These are phyloP conservation scores for Phytophthora litchii DNA, from an alignment of 352 stramenopile species.

Conservation along the genomic window DNA sequence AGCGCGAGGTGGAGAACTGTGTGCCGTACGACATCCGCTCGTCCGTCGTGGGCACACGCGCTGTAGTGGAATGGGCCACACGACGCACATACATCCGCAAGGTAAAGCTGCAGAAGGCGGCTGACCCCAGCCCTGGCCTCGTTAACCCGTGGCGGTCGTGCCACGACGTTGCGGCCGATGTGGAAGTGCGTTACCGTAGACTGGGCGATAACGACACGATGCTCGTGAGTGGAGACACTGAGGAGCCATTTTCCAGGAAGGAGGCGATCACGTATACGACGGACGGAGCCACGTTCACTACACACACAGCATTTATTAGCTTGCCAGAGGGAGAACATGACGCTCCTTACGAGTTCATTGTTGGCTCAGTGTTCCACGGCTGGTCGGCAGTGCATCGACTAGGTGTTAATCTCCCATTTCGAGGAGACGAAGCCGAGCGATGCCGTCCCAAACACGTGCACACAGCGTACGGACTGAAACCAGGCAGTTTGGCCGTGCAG, in stretches of 20 bases:
- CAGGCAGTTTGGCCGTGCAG: constrained; percentile 72
- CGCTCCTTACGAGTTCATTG: constrained; percentile 67
- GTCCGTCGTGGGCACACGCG: constrained; percentile 56
- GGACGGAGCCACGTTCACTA: constrained; percentile 60
- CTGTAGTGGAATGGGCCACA: constrained; percentile 75
- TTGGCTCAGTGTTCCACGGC: constrained; percentile 79
- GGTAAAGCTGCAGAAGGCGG: constrained; percentile 55
- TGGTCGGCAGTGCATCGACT: constrained; percentile 75
- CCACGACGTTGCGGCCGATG: constrained; percentile 53
- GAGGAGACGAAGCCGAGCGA: constrained; percentile 44
- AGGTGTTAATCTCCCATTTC: constrained; percentile 53
- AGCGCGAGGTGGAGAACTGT: constrained; percentile 87
- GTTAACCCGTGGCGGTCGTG: constrained; percentile 72
- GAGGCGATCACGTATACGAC: constrained; percentile 64
- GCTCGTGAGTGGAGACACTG: constrained; percentile 12
- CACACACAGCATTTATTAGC: constrained; percentile 69
- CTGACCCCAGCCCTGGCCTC: constrained; percentile 28
- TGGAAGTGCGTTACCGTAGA: constrained; percentile 63
- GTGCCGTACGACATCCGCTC: constrained; percentile 82
- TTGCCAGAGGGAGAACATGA: constrained; percentile 23
- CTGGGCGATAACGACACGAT: constrained; percentile 43
- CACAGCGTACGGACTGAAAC: constrained; percentile 68
- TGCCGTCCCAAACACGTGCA: constrained; percentile 85
- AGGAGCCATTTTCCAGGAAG: constrained; percentile 44
- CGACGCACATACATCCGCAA: constrained; percentile 75